Percentiles rank a stretch among this genome's conserved stretches.
Evolutionary conservation across 192 early-diverging fungal species (phyloP).

Genomic region (Rhizophagus prolifer): DNA sequence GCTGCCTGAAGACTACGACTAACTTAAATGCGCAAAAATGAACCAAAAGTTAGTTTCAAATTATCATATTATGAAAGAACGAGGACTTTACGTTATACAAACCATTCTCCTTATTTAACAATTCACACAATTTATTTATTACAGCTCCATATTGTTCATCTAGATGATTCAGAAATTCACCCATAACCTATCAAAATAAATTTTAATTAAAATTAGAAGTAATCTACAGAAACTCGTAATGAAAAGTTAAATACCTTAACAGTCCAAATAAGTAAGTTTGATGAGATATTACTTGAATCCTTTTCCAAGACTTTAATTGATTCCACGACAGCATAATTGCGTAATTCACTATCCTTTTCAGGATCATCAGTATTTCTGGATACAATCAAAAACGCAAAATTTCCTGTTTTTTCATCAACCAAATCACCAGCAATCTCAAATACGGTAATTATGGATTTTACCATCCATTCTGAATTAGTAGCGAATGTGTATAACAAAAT

Average conservation of each 20-base stretch:
- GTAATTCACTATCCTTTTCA: neutral
- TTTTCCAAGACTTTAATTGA: neutral
- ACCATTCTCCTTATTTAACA: neutral
- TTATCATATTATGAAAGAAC: neutral
- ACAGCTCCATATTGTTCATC: neutral
- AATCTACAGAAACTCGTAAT: neutral
- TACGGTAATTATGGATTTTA: conserved; percentile 3
- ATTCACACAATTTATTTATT: conserved; percentile 1
- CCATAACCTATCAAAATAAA: neutral
- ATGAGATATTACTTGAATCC: neutral
- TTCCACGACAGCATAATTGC: conserved; percentile 11
- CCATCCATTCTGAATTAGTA: conserved; percentile 16
- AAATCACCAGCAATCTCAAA: conserved; percentile 14
- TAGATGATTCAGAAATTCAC: neutral
- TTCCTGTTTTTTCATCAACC: neutral
- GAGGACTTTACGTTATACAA: neutral
- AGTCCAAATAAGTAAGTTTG: neutral
- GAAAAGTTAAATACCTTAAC: neutral
- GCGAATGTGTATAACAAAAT: conserved; percentile 5
- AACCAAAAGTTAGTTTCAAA: neutral
- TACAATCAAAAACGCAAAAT: conserved; percentile 1
- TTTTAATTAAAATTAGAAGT: neutral
- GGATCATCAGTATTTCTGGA: neutral
- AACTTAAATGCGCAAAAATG: neutral
- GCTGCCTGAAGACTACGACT: neutral